Evolutionary conservation across 352 stramenopile species (phyloP), one percentile per base, ranked within the genome.

Genomic region (Phytophthora palmivora): DNA sequence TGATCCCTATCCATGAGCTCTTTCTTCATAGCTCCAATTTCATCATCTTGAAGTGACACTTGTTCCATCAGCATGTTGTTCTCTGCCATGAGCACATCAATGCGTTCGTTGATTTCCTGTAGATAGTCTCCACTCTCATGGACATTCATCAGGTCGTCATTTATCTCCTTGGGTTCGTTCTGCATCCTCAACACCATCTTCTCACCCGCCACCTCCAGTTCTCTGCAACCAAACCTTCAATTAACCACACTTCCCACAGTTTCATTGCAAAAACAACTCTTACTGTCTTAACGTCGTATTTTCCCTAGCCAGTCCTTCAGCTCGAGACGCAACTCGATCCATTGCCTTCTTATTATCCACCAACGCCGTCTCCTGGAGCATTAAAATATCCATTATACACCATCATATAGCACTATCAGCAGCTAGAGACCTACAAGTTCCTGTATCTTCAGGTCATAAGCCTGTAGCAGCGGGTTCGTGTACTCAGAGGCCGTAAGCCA

Each of bases 51-150:
- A 2, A 94, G 66, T 2, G 85, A 90, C 1, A 91, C 70, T 72
- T 94, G 85, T 38, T 94, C 85, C 78, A 92, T 90, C 21, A 94
- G 54, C 74, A 91, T 82, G 26, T 74, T 88, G 43, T 94, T 94
- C 58, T 94, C 85, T 58, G 85, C 80, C 85, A 94, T 94, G 30
- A 94, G 70, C 19, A 92, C 75, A 34, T 92, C 83, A 43, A 94
- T 82, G 15, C 85, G 79, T 32, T 94, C 83, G 58, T 84, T 92
- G 43, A 94, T 78, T 43, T 94, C 85, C 6, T 74, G 62, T 6
- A 91, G 46, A 56, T 91, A 89, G 39, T 92, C 82, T 21, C 68
- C 61, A 16, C 69, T 75, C 6, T 77, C 72, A 5, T 85, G 71
- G 15, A 73, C 24, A n/a, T 74, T 67, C 26, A 78, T 52, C 42